Conservation (phyloP, 352 stramenopile species). For the Phytophthora vignae region DNA sequence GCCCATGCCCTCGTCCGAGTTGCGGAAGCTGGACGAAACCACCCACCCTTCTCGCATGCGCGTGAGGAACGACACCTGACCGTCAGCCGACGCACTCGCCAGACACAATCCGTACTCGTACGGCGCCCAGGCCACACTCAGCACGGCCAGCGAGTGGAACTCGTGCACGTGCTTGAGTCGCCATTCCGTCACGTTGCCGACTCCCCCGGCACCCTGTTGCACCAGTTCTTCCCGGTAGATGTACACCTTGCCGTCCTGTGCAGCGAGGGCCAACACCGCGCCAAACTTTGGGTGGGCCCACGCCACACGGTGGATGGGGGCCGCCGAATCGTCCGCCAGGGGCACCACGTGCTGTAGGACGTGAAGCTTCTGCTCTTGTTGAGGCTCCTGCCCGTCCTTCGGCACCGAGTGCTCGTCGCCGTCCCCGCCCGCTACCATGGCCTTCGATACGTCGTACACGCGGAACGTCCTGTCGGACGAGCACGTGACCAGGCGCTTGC, state of each 20-base stretch:
- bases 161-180: conserved; percentile 79
- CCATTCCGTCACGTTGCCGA: conserved; percentile 69
- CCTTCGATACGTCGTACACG: conserved; percentile 80
- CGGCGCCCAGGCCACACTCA: conserved; percentile 86
- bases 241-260: conserved; percentile 86
- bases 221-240: conserved; percentile 84
- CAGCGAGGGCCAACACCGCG: conserved; percentile 77
- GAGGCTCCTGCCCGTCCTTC: conserved; percentile 11
- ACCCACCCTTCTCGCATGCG: conserved; percentile 86
- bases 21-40: conserved; percentile 75
- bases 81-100: conserved; percentile 78
- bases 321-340: conserved; percentile 69
- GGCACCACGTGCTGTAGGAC: conserved; percentile 73
- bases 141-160: conserved; percentile 74
- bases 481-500: conserved; percentile 83
- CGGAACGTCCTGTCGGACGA: conserved; percentile 87
- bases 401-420: conserved; percentile 5
- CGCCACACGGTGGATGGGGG: conserved; percentile 78
- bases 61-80: conserved; percentile 86
- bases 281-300: conserved; percentile 91
- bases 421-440: conserved; percentile 38
- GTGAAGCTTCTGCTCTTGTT: conserved; percentile 35
- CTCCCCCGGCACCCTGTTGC: conserved; percentile 41
- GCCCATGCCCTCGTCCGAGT: conserved; percentile 77
- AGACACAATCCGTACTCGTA: conserved; percentile 91